phyloP scores from a whole-genome alignment of 2,329 filamentous ascomycete genomes.

The Penicillium sp. region DNA sequence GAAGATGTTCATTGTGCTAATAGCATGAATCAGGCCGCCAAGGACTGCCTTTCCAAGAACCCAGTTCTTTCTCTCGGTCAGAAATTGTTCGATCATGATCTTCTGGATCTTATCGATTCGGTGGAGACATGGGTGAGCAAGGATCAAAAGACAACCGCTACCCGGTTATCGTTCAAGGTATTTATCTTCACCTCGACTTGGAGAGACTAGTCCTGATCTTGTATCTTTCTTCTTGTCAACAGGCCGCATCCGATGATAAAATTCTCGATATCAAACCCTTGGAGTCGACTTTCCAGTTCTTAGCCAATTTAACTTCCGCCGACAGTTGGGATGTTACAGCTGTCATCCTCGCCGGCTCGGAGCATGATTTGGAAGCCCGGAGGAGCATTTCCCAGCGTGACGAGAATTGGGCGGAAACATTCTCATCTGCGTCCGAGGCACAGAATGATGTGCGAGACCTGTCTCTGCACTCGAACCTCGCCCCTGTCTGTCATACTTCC shows the following conservation, averaged over 20 bases:
- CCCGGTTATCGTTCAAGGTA: constrained; percentile 38
- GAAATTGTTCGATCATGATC: constrained; percentile 10
- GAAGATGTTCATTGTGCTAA: not conserved
- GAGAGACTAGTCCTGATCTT: constrained; percentile 9
- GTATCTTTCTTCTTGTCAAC: not conserved
- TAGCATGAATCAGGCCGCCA: constrained; percentile 11
- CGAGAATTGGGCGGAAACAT: not conserved
- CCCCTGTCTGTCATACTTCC: constrained; percentile 74
- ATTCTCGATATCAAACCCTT: constrained; percentile 45
- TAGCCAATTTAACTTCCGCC: constrained; percentile 50
- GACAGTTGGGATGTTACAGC: constrained; percentile 59
- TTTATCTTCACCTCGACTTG: not conserved
- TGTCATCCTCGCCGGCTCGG: not conserved
- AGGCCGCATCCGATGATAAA: constrained; percentile 7
- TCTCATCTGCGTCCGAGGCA: not conserved
- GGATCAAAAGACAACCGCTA: constrained; percentile 19
- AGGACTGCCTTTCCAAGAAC: constrained; percentile 22
- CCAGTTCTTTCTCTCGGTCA: constrained; percentile 16
- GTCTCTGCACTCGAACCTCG: constrained; percentile 48
- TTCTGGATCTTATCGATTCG: constrained; percentile 40
- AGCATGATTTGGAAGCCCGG: not conserved
- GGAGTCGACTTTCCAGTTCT: constrained; percentile 45
- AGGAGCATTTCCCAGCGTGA: not conserved
- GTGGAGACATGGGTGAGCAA: constrained; percentile 31
- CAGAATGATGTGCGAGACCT: constrained; percentile 3